Base-by-base conservation (phyloP, 1,139 yeast species). In the Kurtzmaniella quercitrusa region DNA sequence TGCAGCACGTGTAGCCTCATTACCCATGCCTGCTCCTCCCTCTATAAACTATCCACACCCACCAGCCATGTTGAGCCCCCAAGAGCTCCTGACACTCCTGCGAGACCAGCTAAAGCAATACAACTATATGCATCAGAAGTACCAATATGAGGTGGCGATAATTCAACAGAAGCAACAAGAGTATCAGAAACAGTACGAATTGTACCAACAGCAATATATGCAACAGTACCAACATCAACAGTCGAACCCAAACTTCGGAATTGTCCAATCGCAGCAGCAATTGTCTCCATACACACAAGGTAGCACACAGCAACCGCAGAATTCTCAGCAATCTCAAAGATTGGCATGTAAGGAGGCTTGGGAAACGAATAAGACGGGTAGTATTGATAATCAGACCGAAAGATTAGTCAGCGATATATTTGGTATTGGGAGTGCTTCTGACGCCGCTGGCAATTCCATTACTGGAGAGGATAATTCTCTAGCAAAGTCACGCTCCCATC, bases 381-480 rank as follows among this genome's bases (percentile, higher is more conserved):
- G 48, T 8, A 51, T 56, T 27, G 59, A 58, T 41, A 53, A 48
- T 25, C 59, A 63, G 43, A 71, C 77, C 1, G 73, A 64, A 45
- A 63, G 59, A 44, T 57, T 73, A 42, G 76, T 64, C 0, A 75
- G 72, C 47, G 76, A 69, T 49, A 70, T 73, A 8, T 72, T 71
- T 50, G 46, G 46, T 2, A 37, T 34, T 17, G 34, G 27, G 1
- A 14, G 41, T n/a, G 16, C 18, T 4, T 33, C 46, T 34, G 23
- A 8, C 8, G 23, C 23, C 23, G 31, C 31, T n/a, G 37, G 33
- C 12, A 29, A 42, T 18, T 18, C 25, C 8, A n/a, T 27, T 6
- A 23, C 29, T 16, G 38, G 36, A 4, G 44, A 40, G 7, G 41
- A 37, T 8, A 31, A 40, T 27, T 21, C 14, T n/a, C 29, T 44